Evolutionary conservation across 2,329 filamentous ascomycete genomes (phyloP), one percentile per base, ranked within the genome.

Genomic region (Aschersonia sp.): DNA sequence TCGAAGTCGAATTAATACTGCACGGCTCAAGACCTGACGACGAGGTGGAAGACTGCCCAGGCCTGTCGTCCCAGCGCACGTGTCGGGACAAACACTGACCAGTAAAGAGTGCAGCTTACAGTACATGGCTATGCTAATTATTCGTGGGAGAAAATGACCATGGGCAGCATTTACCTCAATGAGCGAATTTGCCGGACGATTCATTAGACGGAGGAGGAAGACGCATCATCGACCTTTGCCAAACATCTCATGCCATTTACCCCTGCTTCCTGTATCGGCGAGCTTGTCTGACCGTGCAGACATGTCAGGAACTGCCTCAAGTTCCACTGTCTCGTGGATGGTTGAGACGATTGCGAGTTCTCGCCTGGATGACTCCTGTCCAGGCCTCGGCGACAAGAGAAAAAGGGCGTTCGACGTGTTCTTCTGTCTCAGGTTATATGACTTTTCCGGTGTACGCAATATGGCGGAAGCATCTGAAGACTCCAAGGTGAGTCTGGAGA

Each of bases 331-430:
- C 56, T 82, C 79, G 52, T 78, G 76, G 30, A 81, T 63, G 1
- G 74, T 80, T 6, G 75, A 68, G 28, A 82, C 65, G 7, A 71
- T 65, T 41, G 65, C 65, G 2, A 82, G 53, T 9, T 67, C 65
- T 2, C 61, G 53, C 31, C 62, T 58, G 5, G 62, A 51, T 12
- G 50, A 48, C 30, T 49, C 51, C 2, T 45, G 45, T 4, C 55
- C 44, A 9, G 50, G 20, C 44, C 50, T 40, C 4, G 69, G 63
- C 30, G 64, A 59, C 32, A 82, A 65, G 3, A 83, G 59, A 55
- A 82, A 74, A 44, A 83, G 67, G n/a, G 75, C 73, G 57, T 83
- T 83, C 44, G 79, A 83, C 0, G 79, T 82, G 59, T 82, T 82
- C 59, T 82, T 82, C 56, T 82, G 79, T 31, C 75, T 75, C 44